A percentile compares a stretch with the other conserved stretches of the same genome.
Conservation (phyloP, 2,329 filamentous ascomycete genomes). For the Exophiala sideris region DNA sequence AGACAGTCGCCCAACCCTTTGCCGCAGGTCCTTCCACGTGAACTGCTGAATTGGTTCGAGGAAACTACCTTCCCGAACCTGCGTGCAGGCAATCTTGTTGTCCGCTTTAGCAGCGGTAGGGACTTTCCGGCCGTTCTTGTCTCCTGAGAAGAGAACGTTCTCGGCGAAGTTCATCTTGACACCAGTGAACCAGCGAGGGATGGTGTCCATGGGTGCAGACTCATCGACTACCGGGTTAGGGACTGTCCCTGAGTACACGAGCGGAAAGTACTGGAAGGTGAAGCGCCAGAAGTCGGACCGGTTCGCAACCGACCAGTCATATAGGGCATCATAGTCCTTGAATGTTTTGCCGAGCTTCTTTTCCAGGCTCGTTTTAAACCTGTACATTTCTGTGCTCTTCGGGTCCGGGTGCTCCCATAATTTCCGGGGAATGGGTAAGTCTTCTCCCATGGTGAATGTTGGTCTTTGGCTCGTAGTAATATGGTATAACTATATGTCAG, state of each 20-base stretch:
- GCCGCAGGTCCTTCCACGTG: constrained; percentile 65
- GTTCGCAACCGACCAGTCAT: constrained; percentile 63
- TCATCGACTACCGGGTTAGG: constrained; percentile 63
- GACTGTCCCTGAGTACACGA: constrained; percentile 60
- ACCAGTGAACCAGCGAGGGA: constrained; percentile 76
- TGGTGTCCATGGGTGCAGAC: constrained; percentile 61
- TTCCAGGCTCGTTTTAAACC: constrained; percentile 46
- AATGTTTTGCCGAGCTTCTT: not conserved
- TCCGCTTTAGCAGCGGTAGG: constrained; percentile 62
- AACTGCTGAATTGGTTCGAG: constrained; percentile 45
- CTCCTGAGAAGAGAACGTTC: constrained; percentile 63
- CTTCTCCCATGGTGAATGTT: constrained; percentile 6
- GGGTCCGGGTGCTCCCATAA: constrained; percentile 66
- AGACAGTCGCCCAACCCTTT: constrained; percentile 56
- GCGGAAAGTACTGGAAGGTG: constrained; percentile 57
- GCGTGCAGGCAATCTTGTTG: constrained; percentile 65
- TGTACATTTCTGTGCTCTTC: constrained; percentile 61
- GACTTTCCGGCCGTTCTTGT: constrained; percentile 41
- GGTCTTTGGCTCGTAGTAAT: not conserved
- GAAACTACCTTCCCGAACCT: constrained; percentile 48
- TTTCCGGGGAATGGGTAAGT: constrained; percentile 19
- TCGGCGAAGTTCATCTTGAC: constrained; percentile 74
- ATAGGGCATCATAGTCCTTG: constrained; percentile 66
- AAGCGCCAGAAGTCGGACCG: constrained; percentile 64
- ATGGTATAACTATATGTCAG: not conserved